Evolutionary conservation across 257 asterid genomes (phyloP).

Genomic region (Henckelia pumila): DNA sequence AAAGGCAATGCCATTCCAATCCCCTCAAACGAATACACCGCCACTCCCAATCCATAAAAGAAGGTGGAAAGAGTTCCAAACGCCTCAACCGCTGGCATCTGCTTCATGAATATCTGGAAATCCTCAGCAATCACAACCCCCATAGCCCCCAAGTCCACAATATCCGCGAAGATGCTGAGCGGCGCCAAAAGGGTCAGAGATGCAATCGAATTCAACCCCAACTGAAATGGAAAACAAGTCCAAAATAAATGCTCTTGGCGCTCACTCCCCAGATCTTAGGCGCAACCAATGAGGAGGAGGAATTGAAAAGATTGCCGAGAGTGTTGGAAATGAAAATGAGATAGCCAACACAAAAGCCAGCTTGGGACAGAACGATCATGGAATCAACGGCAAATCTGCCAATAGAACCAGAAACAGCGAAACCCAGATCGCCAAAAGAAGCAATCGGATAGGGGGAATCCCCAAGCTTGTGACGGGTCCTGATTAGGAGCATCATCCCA

Average conservation of each 20-base stretch:
- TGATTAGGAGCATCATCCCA: constrained; percentile 78
- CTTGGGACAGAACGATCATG: constrained; percentile 77
- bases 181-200: constrained; percentile 80
- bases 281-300: constrained; percentile 23
- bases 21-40: constrained; percentile 87
- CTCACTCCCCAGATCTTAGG: constrained; percentile 49
- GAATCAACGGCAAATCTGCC: constrained; percentile 75
- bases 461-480: constrained; percentile 53
- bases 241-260: constrained; percentile 57
- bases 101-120: constrained; percentile 39
- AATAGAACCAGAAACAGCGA: constrained; percentile 61
- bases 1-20: constrained; percentile 82
- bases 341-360: constrained; percentile 82
- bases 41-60: constrained; percentile 84
- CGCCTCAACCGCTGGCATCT: constrained; percentile 58
- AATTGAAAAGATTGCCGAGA: constrained; percentile 49
- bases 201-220: constrained; percentile 76
- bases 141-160: constrained; percentile 77
- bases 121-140: constrained; percentile 83
- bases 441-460: constrained; percentile 38
- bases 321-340: constrained; percentile 70
- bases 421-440: constrained; percentile 87
- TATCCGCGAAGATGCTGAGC: constrained; percentile 80
- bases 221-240: constrained; percentile 77
- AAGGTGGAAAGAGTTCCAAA: constrained; percentile 62